Evolutionary conservation across 352 stramenopile species (phyloP).

Genomic region (Globisporangium megalacanthum): DNA sequence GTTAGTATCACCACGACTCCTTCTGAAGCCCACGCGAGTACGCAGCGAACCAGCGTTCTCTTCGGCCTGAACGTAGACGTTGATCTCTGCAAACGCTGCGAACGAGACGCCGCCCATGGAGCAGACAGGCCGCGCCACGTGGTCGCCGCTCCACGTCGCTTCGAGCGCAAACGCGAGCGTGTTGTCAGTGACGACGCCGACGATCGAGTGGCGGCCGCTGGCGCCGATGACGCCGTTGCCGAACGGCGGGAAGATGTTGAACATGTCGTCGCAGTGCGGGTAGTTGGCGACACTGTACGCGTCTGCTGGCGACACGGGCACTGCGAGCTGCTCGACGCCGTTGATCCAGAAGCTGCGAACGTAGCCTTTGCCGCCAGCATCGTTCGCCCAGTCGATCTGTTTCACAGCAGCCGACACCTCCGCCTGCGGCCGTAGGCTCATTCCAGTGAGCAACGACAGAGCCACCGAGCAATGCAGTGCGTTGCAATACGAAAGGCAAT

Average conservation of each 20-base stretch:
- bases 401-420: slow-evolving; percentile 71
- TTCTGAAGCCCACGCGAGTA: neutral
- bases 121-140: slow-evolving; percentile 51
- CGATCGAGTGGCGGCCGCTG: slow-evolving; percentile 58
- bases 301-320: slow-evolving; percentile 50
- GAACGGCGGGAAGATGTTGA: slow-evolving; percentile 72
- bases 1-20: neutral
- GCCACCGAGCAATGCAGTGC: no score
- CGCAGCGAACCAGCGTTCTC: slow-evolving; percentile 52
- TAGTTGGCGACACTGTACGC: slow-evolving; percentile 68
- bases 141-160: slow-evolving; percentile 55
- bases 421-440: slow-evolving; percentile 27
- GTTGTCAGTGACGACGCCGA: slow-evolving; percentile 37
- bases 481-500: neutral
- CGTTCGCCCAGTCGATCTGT: slow-evolving; percentile 73
- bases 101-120: slow-evolving; percentile 78
- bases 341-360: slow-evolving; percentile 67
- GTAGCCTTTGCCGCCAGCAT: slow-evolving; percentile 34
- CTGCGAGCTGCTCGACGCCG: slow-evolving; percentile 45
- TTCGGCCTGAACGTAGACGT: slow-evolving; percentile 77
- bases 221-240: slow-evolving; percentile 68
- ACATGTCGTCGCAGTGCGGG: slow-evolving; percentile 84
- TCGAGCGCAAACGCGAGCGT: slow-evolving; percentile 41
- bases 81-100: slow-evolving; percentile 68
- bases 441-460: neutral